These are phyloP conservation scores for Nicotiana paniculata DNA, from an alignment of 257 asterid species.

Conservation along the genomic window DNA sequence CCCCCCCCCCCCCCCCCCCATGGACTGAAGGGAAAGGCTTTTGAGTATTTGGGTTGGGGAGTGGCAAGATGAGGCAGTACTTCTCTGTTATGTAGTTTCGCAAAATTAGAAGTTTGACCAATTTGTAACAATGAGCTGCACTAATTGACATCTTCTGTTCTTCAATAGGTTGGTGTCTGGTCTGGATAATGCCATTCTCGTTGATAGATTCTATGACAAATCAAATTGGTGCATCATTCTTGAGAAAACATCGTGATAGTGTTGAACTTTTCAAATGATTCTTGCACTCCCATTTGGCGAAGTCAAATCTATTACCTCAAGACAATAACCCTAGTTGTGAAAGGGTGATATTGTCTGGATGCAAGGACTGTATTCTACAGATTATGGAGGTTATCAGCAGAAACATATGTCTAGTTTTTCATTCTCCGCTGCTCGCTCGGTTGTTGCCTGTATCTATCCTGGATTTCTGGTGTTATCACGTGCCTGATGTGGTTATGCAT, in stretches of 20 bases:
- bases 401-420: background rate
- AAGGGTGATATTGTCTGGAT: background rate
- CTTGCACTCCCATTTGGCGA: background rate
- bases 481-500: background rate
- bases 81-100: background rate
- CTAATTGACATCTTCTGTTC: background rate
- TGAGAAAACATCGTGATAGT: constrained; percentile 53
- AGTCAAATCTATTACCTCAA: background rate
- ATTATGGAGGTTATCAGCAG: background rate
- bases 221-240: constrained; percentile 95
- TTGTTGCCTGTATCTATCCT: background rate
- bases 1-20: background rate
- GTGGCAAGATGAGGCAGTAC: background rate
- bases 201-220: constrained; percentile 78
- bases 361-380: background rate
- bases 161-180: constrained; percentile 57
- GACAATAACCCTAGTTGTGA: too few species aligned
- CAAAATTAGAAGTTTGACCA: background rate
- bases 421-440: background rate
- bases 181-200: constrained; percentile 62
- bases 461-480: background rate
- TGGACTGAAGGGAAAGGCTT: background rate
- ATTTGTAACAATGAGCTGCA: background rate
- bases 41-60: background rate
- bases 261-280: background rate